These are phyloP conservation scores for Zymoseptoria ardabiliae DNA, from an alignment of 2,329 filamentous ascomycete genomes.

Conservation along the genomic window DNA sequence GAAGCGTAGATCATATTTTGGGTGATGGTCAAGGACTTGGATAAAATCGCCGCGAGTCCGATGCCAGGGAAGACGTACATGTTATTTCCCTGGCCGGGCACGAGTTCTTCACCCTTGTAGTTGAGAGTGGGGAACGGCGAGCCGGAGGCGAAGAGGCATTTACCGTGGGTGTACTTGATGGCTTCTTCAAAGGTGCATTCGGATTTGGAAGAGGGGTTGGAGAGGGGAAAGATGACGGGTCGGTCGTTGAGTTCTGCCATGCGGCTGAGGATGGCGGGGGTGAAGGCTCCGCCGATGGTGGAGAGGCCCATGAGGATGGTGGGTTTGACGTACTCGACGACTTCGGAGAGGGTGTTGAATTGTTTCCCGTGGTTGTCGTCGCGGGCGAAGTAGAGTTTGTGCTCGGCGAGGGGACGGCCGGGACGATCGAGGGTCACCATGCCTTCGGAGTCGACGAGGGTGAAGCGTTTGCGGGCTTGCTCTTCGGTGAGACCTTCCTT, in stretches of 20 bases:
- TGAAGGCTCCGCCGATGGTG: conserved; percentile 91
- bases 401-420: conserved; percentile 73
- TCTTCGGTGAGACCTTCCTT: conserved; percentile 83
- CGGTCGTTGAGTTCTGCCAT: conserved; percentile 57
- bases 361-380: conserved; percentile 59
- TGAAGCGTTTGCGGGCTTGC: conserved; percentile 85
- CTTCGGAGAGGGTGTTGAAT: conserved; percentile 73
- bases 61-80: conserved; percentile 96
- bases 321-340: conserved; percentile 91
- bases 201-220: conserved; percentile 91
- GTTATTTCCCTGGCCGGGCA: conserved; percentile 63
- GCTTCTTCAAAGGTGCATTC: conserved; percentile 97
- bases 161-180: conserved; percentile 81
- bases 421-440: conserved; percentile 89
- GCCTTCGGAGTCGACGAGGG: conserved; percentile 85
- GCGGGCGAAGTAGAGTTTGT: conserved; percentile 65
- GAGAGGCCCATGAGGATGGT: conserved; percentile 91
- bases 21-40: conserved; percentile 78
- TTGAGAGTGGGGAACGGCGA: conserved; percentile 74
- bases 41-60: conserved; percentile 84
- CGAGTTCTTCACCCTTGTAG: conserved; percentile 38
- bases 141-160: conserved; percentile 87
- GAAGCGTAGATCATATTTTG: conserved; percentile 97
- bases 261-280: conserved; percentile 67
- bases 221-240: conserved; percentile 78